A percentile compares a stretch with the other conserved stretches of the same genome.
phyloP scores from a whole-genome alignment of 257 asterid species.

The Capsicum baccatum region DNA sequence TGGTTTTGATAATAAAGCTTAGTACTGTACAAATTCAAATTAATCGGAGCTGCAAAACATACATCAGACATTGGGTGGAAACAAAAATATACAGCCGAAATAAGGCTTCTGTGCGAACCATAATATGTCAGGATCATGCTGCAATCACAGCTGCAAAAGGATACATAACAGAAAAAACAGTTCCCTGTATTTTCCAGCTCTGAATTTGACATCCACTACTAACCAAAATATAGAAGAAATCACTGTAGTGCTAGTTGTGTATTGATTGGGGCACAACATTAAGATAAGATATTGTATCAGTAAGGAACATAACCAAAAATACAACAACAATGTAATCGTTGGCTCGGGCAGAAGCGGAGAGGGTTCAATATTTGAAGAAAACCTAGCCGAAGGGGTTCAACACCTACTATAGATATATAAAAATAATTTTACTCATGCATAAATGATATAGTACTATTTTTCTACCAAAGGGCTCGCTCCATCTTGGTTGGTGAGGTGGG shows the following conservation, averaged over 20 bases:
- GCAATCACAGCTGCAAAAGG: neutral
- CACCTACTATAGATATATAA: too few species aligned
- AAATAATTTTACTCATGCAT: too few species aligned
- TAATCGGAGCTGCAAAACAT: neutral
- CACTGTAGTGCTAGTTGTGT: neutral
- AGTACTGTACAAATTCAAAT: rapidly evolving
- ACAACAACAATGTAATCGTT: too few species aligned
- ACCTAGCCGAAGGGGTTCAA: too few species aligned
- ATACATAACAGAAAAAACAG: neutral
- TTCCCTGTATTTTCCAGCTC: neutral
- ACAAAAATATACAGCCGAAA: neutral
- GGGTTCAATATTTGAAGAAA: too few species aligned
- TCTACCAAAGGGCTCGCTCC: too few species aligned
- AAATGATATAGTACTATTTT: too few species aligned
- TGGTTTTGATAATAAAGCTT: too few species aligned
- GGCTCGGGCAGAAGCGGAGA: too few species aligned
- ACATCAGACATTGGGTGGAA: too few species aligned
- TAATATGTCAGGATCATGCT: neutral
- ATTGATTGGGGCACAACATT: neutral
- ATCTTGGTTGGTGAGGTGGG: too few species aligned
- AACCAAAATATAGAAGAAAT: neutral
- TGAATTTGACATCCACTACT: neutral
- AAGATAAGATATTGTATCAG: neutral
- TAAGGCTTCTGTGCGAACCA: neutral
- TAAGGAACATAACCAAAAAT: neutral